Percentiles rank a stretch among this genome's conserved stretches.
Evolutionary conservation across 2,329 filamentous ascomycete species (phyloP).

Genomic region (Talaromyces sp.): DNA sequence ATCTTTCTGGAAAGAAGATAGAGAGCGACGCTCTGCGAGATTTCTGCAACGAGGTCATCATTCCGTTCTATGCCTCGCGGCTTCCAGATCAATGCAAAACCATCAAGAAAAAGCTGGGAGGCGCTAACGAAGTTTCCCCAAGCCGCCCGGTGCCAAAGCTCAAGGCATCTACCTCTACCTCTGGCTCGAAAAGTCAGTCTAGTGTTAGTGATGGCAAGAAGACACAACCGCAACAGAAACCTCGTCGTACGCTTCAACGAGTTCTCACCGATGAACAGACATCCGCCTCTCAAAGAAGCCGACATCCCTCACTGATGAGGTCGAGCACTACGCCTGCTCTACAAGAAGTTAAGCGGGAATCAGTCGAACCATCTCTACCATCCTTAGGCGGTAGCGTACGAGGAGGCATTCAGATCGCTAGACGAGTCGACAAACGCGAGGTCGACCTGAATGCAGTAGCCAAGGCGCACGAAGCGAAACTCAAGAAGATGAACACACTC

Average conservation of each 20-base stretch:
- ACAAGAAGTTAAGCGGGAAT: conserved; percentile 41
- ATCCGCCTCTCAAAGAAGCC: conserved; percentile 29
- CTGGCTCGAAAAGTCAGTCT: conserved; percentile 29
- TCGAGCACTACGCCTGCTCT: conserved; percentile 45
- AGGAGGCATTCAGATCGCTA: conserved; percentile 46
- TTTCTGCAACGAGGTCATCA: conserved; percentile 52
- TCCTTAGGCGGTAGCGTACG: conserved; percentile 38
- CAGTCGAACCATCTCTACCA: conserved; percentile 42
- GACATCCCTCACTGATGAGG: conserved; percentile 41
- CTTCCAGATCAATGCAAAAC: conserved; percentile 49
- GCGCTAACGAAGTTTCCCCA: conserved; percentile 38
- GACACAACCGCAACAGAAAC: conserved; percentile 25
- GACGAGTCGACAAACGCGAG: conserved; percentile 49
- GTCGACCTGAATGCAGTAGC: conserved; percentile 49
- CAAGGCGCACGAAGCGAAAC: conserved; percentile 46
- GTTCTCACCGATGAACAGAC: conserved; percentile 48
- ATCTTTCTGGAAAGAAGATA: conserved; percentile 35
- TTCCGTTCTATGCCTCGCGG: conserved; percentile 51
- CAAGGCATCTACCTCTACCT: conserved; percentile 26
- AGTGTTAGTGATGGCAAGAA: conserved; percentile 33
- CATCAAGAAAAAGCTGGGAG: conserved; percentile 50
- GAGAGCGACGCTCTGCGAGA: conserved; percentile 48
- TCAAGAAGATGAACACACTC: conserved; percentile 47
- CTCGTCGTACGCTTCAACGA: conserved; percentile 44
- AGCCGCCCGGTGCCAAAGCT: conserved; percentile 31